Evolutionary conservation across 2,329 filamentous ascomycete genomes (phyloP), one percentile per base, ranked within the genome.

Genomic region (Fusarium sp.): DNA sequence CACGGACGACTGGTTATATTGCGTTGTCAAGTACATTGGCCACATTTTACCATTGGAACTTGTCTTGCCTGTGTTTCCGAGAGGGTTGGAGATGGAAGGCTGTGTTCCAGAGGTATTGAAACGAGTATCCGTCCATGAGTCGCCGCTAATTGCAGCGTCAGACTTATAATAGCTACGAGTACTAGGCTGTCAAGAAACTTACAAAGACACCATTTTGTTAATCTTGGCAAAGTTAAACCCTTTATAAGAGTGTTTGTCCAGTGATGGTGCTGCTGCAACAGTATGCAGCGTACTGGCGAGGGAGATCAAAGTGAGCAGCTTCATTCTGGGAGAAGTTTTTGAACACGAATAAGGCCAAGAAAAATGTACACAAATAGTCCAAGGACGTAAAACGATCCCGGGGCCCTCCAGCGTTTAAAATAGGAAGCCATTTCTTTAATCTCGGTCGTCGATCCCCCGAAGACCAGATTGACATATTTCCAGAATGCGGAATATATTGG

Each of bases 41-140:
- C 65, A 68, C 64, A 68, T 63, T 4, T 63, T 63, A 0, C 65
- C 65, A 27, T 68, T 68, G 8, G 65, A 68, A 20, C 65, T 68
- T 7, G 65, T 68, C 4, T 68, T 68, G 0, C 65, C 65, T 0
- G 35, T 53, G 5, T 68, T 68, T 14, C 65, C 65, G 6, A 68
- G 50, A 2, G 64, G 65, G 4, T 58, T 57, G 0, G 18, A 22
- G 4, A 7, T 0, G 7, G 65, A 68, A 8, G 65, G 65, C 5
- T 68, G 65, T 1, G 15, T 11, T 2, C 64, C 57, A 17, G 44
- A 53, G 20, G 20, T 10, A 9, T 68, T 46, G 17, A 68, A 68
- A 4, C 64, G 57, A 44, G 65, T 68, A 4, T 68, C 64, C 0
- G 65, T 68, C 65, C 65, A 68, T 17, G 65, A 68, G 13, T 68